Base-by-base conservation (phyloP, 208 protist species). In the Novymonas esmeraldas region DNA sequence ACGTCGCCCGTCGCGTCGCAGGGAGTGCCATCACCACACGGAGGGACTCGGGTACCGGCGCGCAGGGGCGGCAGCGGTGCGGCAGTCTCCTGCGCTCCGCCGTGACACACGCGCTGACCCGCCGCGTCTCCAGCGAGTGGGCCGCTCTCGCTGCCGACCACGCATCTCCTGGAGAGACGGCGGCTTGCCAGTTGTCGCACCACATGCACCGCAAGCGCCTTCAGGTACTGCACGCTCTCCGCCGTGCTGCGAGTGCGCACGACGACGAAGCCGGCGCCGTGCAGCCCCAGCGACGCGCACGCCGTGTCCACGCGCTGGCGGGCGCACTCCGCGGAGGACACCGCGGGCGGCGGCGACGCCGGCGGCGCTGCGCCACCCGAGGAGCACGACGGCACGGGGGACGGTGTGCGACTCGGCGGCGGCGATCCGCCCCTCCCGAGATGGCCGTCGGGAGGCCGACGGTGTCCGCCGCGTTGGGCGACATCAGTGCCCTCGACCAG, bases 401-500 rank as follows among this genome's bases (percentile, higher is more conserved):
- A 70, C 24, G 46, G 46, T 18, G 55, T 64, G 2, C 62, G 69
- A 44, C 51, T 34, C 26, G 11, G 20, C 14, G 29, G 44, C 31
- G 42, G 41, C 41, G 41, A n/a, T n/a, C 29, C 29, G 5, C 60
- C 36, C n/a, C 57, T 20, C 24, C 9, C 31, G 33, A n/a, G n/a
- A n/a, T n/a, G n/a, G n/a, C n/a, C n/a, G n/a, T n/a, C n/a, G n/a
- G n/a, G n/a, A n/a, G n/a, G n/a, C n/a, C n/a, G n/a, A n/a, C n/a
- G n/a, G n/a, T n/a, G n/a, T n/a, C n/a, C n/a, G n/a, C n/a, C n/a
- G n/a, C n/a, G n/a, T n/a, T n/a, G n/a, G n/a, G 22, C 45, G 5
- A 70, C 60, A 22, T 66, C 68, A 3, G 56, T 55, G 14, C 83
- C 89, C 70, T 95, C 89, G 55, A 95, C 70, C 6, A 95, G 55